These are phyloP conservation scores for Phytophthora sp. DNA, from an alignment of 352 stramenopile species.

Conservation along the genomic window DNA sequence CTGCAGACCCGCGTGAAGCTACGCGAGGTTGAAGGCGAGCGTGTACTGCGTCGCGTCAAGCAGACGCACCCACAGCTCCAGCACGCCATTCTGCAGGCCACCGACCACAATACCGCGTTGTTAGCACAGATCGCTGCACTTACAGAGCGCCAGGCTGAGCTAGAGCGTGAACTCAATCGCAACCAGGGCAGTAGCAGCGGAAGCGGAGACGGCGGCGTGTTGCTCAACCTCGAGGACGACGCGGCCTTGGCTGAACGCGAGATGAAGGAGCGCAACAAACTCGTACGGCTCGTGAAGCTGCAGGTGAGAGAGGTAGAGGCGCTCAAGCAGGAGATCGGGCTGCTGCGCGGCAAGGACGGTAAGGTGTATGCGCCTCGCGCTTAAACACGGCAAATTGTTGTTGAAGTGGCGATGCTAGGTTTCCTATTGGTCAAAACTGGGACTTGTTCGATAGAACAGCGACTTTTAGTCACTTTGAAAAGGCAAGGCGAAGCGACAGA, in stretches of 20 bases:
- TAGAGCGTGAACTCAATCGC: slow-evolving; percentile 90
- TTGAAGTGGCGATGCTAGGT: slow-evolving; percentile 44
- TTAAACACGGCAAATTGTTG: slow-evolving; percentile 48
- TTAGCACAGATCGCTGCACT: slow-evolving; percentile 81
- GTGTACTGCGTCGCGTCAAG: slow-evolving; percentile 47
- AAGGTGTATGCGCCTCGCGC: slow-evolving; percentile 66
- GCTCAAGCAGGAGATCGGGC: slow-evolving; percentile 89
- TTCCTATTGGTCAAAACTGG: slow-evolving; percentile 26
- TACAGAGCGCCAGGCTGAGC: slow-evolving; percentile 73
- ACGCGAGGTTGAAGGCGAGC: slow-evolving; percentile 79
- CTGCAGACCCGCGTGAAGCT: slow-evolving; percentile 73
- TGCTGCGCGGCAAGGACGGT: slow-evolving; percentile 85
- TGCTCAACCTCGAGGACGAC: slow-evolving; percentile 51
- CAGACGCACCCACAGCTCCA: slow-evolving; percentile 70
- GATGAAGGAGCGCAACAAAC: slow-evolving; percentile 88
- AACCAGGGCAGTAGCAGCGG: slow-evolving; percentile 33
- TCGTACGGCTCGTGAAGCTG: slow-evolving; percentile 91
- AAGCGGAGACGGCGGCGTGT: slow-evolving; percentile 40
- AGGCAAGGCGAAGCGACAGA: slow-evolving; percentile 15
- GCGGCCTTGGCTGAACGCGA: slow-evolving; percentile 61
- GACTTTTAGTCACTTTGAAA: slow-evolving; percentile 29
- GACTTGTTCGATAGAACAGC: slow-evolving; percentile 9
- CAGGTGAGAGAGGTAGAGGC: slow-evolving; percentile 92
- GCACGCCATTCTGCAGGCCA: slow-evolving; percentile 78
- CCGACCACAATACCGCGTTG: slow-evolving; percentile 84